Evolutionary conservation across 345 rosid species (phyloP).

Genomic region (Eucalyptus cladocalyx): DNA sequence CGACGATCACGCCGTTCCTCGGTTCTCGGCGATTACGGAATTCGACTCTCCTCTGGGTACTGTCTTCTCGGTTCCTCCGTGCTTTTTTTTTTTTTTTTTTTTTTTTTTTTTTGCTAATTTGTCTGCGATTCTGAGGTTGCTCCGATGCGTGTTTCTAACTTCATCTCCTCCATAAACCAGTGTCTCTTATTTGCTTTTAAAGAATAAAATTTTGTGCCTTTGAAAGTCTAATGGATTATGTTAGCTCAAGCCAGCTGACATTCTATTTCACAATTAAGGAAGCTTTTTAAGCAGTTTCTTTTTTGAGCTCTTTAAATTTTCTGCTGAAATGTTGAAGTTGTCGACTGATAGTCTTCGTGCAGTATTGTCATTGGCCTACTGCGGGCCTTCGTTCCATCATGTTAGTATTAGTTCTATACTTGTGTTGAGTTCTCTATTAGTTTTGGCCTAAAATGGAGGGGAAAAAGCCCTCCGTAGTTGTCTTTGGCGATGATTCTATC

Average conservation of each 20-base stretch:
- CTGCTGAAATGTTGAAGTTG: not conserved
- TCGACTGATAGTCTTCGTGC: not conserved
- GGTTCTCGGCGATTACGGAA: slow-evolving; percentile 30
- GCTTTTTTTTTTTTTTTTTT: not conserved
- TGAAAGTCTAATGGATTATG: not conserved
- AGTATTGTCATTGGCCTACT: not conserved
- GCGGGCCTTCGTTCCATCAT: not conserved
- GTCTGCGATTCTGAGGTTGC: not conserved
- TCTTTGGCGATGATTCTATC: not conserved
- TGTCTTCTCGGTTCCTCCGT: not conserved
- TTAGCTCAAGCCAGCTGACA: not conserved
- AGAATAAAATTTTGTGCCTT: not conserved
- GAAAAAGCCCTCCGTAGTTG: not conserved
- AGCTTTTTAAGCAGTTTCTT: not conserved
- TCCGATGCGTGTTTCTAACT: not conserved
- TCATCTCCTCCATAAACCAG: not conserved
- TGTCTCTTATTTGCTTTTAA: not conserved
- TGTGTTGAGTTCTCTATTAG: not conserved
- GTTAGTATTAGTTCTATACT: not conserved
- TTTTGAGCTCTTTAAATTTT: not conserved
- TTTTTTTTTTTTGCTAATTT: not conserved
- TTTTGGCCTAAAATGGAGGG: not conserved
- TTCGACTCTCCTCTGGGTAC: slow-evolving; percentile 39
- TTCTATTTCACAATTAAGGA: not conserved
- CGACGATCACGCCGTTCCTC: slow-evolving; percentile 4